Evolutionary conservation across 2,329 filamentous ascomycete genomes (phyloP).

Genomic region (Trichoderma oligosporum): DNA sequence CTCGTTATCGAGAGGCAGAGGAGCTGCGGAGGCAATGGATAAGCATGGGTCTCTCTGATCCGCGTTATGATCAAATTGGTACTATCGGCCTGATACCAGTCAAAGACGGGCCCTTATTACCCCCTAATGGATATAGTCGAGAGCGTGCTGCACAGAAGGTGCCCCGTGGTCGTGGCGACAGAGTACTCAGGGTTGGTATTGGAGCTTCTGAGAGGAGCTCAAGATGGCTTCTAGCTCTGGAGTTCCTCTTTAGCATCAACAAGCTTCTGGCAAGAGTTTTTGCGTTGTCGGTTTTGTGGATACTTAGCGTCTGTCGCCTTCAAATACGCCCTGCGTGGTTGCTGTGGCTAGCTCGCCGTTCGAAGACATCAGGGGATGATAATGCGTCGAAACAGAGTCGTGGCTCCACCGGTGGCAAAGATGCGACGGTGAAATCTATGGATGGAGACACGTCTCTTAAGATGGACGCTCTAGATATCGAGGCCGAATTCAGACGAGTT

Average conservation of each 20-base stretch:
- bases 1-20: conserved; percentile 75
- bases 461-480: conserved; percentile 60
- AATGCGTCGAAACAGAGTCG: not conserved
- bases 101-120: conserved; percentile 41
- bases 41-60: conserved; percentile 43
- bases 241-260: conserved; percentile 73
- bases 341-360: conserved; percentile 47
- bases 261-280: conserved; percentile 34
- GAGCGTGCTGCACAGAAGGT: conserved; percentile 65
- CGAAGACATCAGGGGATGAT: conserved; percentile 28
- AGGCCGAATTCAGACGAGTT: conserved; percentile 68
- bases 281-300: conserved; percentile 46
- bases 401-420: not conserved
- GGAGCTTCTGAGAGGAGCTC: conserved; percentile 75
- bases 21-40: conserved; percentile 51
- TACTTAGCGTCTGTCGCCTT: conserved; percentile 49
- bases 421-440: not conserved
- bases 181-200: conserved; percentile 59
- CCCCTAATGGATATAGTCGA: conserved; percentile 60
- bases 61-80: conserved; percentile 50
- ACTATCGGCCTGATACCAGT: conserved; percentile 55
- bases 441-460: not conserved
- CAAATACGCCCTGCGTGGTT: conserved; percentile 49
- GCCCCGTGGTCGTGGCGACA: conserved; percentile 44
- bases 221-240: conserved; percentile 71